Percentiles rank a stretch among this genome's conserved stretches.
These are phyloP conservation scores for Annona squamosa DNA, from an alignment of 164 flowering plant genomes.

Conservation along the genomic window DNA sequence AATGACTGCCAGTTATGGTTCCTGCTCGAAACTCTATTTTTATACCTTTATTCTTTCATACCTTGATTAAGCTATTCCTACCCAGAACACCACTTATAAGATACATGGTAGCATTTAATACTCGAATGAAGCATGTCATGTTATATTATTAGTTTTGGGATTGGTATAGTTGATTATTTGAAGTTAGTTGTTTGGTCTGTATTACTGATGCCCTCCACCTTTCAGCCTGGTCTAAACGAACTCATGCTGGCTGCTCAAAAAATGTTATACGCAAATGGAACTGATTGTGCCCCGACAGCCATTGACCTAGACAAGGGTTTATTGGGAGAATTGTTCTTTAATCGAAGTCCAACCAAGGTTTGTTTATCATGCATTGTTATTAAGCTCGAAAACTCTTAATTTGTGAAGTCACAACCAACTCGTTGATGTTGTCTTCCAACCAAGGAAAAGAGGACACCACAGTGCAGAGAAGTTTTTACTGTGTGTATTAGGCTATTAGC, in stretches of 20 bases:
- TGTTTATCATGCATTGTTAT: neutral
- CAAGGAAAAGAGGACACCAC: no score
- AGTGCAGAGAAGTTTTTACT: no score
- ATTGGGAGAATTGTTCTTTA: slow-evolving; percentile 65
- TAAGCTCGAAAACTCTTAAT: no score
- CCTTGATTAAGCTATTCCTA: neutral
- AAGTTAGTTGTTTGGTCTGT: neutral
- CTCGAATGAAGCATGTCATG: neutral
- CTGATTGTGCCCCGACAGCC: slow-evolving; percentile 48
- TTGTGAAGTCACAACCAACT: no score
- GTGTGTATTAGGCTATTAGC: no score
- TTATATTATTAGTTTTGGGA: no score
- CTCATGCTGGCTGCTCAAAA: slow-evolving; percentile 73
- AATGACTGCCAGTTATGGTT: neutral
- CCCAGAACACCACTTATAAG: neutral
- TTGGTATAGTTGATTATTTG: neutral
- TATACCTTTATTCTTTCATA: neutral
- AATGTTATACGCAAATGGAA: slow-evolving; percentile 50
- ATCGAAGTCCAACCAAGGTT: slow-evolving; percentile 88
- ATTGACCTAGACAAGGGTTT: slow-evolving; percentile 75
- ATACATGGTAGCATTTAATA: neutral
- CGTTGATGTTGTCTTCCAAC: no score
- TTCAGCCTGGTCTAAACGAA: slow-evolving; percentile 61
- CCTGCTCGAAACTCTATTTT: neutral
- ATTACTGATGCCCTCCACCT: neutral